A percentile compares a stretch with the other conserved stretches of the same genome.
Evolutionary conservation across 768 basidiomycete species (phyloP).

Genomic region (Amanita phalloides): DNA sequence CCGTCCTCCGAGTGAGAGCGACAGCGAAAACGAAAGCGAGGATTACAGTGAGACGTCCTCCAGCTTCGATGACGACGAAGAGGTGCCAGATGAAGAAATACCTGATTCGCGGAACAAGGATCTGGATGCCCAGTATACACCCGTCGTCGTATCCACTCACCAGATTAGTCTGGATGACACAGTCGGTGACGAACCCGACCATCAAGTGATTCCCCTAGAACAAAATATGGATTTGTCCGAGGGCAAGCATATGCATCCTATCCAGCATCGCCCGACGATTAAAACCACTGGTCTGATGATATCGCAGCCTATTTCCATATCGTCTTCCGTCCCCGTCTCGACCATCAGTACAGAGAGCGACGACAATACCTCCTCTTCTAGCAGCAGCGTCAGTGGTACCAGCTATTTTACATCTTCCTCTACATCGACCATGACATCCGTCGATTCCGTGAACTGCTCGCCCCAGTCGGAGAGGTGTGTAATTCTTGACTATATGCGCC

Average conservation of each 20-base stretch:
- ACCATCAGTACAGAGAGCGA: neutral
- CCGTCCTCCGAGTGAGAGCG: slow-evolving; percentile 7
- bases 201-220: slow-evolving; percentile 12
- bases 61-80: slow-evolving; percentile 19
- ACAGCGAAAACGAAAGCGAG: slow-evolving; percentile 13
- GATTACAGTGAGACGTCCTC: slow-evolving; percentile 15
- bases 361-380: neutral
- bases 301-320: slow-evolving; percentile 8
- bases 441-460: neutral
- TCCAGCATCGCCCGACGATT: slow-evolving; percentile 22
- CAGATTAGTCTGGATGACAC: slow-evolving; percentile 12
- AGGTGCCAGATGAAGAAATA: slow-evolving; percentile 10
- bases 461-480: neutral
- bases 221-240: slow-evolving; percentile 19
- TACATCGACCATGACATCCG: neutral
- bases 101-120: slow-evolving; percentile 14
- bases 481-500: neutral
- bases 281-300: neutral
- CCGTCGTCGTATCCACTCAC: neutral
- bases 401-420: neutral
- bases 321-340: neutral
- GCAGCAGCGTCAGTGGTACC: neutral
- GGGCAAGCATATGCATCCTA: slow-evolving; percentile 46
- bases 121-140: slow-evolving; percentile 4
- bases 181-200: slow-evolving; percentile 9